Conservation (phyloP, 2,329 filamentous ascomycete genomes). For the Colletotrichum sp. region DNA sequence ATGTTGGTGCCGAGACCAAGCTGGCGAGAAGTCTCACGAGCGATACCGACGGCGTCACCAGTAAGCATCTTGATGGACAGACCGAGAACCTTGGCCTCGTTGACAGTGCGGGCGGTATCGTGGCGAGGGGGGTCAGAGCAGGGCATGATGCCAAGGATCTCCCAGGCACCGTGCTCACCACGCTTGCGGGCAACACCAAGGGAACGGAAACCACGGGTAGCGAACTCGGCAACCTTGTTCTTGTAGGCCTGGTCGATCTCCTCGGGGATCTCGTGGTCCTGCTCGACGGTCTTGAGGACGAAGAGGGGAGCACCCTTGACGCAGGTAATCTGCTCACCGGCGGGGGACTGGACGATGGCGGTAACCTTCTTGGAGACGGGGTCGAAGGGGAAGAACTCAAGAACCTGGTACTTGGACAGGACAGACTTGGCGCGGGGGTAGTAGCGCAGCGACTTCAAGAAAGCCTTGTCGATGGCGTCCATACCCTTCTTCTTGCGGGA, state of each 20-base stretch:
- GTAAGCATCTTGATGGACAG: conserved; percentile 96
- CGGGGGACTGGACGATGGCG: conserved; percentile 81
- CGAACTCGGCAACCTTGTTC: conserved; percentile 84
- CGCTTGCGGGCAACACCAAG: conserved; percentile 92
- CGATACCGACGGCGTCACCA: conserved; percentile 92
- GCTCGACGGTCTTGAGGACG: conserved; percentile 85
- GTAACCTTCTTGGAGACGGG: conserved; percentile 93
- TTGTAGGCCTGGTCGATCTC: conserved; percentile 84
- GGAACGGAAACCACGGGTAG: conserved; percentile 91
- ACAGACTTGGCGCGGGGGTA: conserved; percentile 84
- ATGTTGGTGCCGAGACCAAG: conserved; percentile 92
- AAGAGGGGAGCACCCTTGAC: conserved; percentile 91
- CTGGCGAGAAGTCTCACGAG: conserved; percentile 88
- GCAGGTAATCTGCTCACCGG: conserved; percentile 84
- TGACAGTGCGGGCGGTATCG: conserved; percentile 89
- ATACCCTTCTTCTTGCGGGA: conserved; percentile 96
- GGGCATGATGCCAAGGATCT: conserved; percentile 94
- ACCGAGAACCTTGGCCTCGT: conserved; percentile 86
- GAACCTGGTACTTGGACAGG: conserved; percentile 82
- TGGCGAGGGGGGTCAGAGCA: conserved; percentile 91
- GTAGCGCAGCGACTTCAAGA: conserved; percentile 82
- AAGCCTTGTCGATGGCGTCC: conserved; percentile 93
- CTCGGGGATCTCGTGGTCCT: conserved; percentile 80
- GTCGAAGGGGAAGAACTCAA: conserved; percentile 88
- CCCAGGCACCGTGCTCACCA: conserved; percentile 75